A percentile compares a stretch with the other conserved stretches of the same genome.
Conservation (phyloP, 148 eudicot species). For the Fagopyrum tataricum region DNA sequence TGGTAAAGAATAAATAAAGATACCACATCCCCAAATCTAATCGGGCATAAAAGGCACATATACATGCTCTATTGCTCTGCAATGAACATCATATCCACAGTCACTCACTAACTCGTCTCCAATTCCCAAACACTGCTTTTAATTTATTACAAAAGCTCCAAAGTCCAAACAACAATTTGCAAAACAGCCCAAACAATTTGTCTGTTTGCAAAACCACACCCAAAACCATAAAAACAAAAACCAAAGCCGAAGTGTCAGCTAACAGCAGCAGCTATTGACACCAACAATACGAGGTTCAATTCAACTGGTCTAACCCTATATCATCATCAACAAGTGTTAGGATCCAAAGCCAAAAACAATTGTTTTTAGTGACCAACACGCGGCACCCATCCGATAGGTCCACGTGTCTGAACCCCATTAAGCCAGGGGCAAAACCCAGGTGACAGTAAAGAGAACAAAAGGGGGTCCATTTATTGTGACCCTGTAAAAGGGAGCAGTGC, state of each 20-base stretch:
- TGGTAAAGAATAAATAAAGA: no score
- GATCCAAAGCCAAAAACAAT: not conserved
- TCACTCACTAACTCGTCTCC: no score
- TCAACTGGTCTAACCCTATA: no score
- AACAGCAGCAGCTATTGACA: not conserved
- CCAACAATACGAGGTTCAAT: not conserved
- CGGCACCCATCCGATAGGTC: not conserved
- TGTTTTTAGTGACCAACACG: not conserved
- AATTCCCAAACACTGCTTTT: no score
- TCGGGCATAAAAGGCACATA: no score
- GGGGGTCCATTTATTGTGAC: not conserved
- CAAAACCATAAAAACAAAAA: not conserved
- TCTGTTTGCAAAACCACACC: not conserved
- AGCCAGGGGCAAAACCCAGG: not conserved
- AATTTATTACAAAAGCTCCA: not conserved
- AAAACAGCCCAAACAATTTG: not conserved
- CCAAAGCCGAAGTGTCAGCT: not conserved
- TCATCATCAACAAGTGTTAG: not conserved
- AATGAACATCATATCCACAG: no score
- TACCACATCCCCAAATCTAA: no score
- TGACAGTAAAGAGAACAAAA: not conserved
- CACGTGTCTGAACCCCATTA: constrained; percentile 5
- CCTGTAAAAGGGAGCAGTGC: not conserved
- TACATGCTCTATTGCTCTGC: no score
- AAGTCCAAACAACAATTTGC: not conserved